Conservation (phyloP, 768 basidiomycete species). For the Baorangia bicolor region DNA sequence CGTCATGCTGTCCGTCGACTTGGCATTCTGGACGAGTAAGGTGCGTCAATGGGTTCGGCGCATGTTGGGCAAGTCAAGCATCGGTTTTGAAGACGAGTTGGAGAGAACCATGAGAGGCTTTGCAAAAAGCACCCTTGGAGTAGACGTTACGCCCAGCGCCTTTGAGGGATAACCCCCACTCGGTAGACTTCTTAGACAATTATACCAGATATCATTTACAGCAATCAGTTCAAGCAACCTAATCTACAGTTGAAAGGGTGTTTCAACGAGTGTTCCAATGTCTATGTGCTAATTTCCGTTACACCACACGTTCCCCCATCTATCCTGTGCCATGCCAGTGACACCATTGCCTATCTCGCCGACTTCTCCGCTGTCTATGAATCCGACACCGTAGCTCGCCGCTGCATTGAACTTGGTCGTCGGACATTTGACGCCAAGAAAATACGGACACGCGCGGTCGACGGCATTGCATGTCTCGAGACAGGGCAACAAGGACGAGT, state of each 20-base stretch:
- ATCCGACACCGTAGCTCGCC: conserved; percentile 75
- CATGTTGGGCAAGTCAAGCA: conserved; percentile 38
- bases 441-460: conserved; percentile 75
- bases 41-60: conserved; percentile 48
- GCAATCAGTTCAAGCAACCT: too few relatives aligned
- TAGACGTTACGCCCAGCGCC: conserved; percentile 60
- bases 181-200: background rate
- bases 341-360: conserved; percentile 48
- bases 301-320: conserved; percentile 79
- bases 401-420: conserved; percentile 56
- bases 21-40: conserved; percentile 65
- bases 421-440: conserved; percentile 73
- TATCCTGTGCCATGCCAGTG: conserved; percentile 59
- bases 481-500: conserved; percentile 72
- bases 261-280: background rate
- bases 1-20: conserved; percentile 67
- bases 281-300: conserved; percentile 34
- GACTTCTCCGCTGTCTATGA: conserved; percentile 51
- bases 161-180: conserved; percentile 46
- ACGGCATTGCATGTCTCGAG: conserved; percentile 72
- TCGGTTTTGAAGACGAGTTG: conserved; percentile 78
- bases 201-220: background rate
- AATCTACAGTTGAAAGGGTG: too few relatives aligned
- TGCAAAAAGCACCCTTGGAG: conserved; percentile 76
- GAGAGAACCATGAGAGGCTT: conserved; percentile 72